Evolutionary conservation across 306 rosid species (phyloP), one percentile per base, ranked within the genome.

Genomic region (Herpetospermum pedunculosum): DNA sequence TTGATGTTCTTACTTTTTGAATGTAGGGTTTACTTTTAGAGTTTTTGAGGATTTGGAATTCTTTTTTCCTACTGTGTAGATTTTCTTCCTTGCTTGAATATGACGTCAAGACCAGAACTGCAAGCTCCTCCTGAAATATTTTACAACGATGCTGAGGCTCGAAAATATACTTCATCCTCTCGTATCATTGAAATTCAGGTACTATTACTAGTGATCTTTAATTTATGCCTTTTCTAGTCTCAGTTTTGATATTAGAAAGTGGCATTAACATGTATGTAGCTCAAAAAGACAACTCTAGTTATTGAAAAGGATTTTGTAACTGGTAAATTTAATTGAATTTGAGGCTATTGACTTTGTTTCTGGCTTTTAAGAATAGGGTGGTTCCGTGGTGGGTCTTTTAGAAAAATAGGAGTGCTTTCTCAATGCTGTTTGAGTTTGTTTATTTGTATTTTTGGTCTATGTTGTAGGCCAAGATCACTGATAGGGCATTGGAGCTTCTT

Each of bases 61-160:
- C 2, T 11, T 4, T 62, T 62, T 34, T 32, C 8, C 43, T 18
- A 30, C 19, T 35, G 46, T 12, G 8, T 25, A 10, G 16, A 68
- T 43, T 25, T 3, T 70, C 40, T 29, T 57, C 64, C 30, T 18
- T 58, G 29, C 23, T 43, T 25, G 74, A 25, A 25, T 57, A 87
- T 88, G 92, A 80, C 85, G 73, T 83, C 93, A 1, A 70, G 98
- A 80, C 98, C 97, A 12, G 98, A 93, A 85, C 78, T 81, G n/a
- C 82, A 85, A 53, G 97, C 96, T 54, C 98, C 98, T 18, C 98
- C 98, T 6, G 98, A 93, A 87, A 86, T 93, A 12, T 93, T 93
- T 92, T 93, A 93, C 78, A 87, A 90, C 44, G 92, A 90, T 4
- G 65, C 73, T 0, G 93, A 88, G 75, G 97, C 97, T 65, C 93